Evolutionary conservation across 371 early-diverging fungal species (phyloP), one percentile per base, ranked within the genome.

Genomic region (Ordospora colligata): DNA sequence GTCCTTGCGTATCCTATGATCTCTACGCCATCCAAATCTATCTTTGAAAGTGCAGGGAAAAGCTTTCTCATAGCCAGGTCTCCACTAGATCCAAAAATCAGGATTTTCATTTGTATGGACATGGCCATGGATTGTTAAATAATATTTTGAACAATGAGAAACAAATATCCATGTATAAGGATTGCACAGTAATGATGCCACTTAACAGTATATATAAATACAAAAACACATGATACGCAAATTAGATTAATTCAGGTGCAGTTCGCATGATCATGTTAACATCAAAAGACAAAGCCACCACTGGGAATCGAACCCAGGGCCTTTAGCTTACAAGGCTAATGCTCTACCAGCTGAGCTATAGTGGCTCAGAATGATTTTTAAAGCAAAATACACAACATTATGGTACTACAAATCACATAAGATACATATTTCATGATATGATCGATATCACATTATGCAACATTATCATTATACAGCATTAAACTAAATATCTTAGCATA

Each of bases 1-100:
- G 91, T 88, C 49, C 99, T 90, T 8, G 97, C 94, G 85, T 96
- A 98, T 11, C 95, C 97, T 40, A 96, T 87, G 73, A 98, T 91
- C 27, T 86, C 83, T 9, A 88, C 85, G 23, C 89, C 87, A 83
- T 84, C 80, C 88, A 88, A 73, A 86, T 87, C 83, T 85, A 92
- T 43, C 93, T 88, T 51, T 88, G 90, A 83, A 88, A 97, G 88
- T 0, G 96, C 93, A 14, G 96, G 96, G 83, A 92, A 95, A 22
- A 96, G 93, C 87, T 97, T 97, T 80, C 93, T 69, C 74, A 80
- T 82, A 53, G 84, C 79, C 46, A 86, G 69, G 64, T 86, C 84
- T 17, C 86, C 86, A 67, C 83, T 84, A 22, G 75, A 80, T 12
- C 86, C 86, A 68, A 84, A 78, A 32, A 85, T 77, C 21, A 85